A percentile compares a stretch with the other conserved stretches of the same genome.
Evolutionary conservation across 148 eudicot genomes (phyloP).

Genomic region (Vaccinium darrowii): DNA sequence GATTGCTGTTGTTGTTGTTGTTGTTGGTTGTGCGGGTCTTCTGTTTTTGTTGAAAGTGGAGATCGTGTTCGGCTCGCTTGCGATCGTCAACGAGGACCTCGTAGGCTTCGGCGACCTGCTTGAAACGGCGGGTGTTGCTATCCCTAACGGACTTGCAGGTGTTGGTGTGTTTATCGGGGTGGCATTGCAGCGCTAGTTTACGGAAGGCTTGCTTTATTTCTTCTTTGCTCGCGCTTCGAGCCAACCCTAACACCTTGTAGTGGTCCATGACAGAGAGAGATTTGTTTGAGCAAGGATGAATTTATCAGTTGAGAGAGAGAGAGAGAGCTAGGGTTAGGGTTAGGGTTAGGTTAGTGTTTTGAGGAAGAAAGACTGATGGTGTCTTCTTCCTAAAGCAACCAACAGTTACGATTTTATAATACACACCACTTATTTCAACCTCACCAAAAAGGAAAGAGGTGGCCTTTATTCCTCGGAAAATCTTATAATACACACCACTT

Average conservation of each 20-base stretch:
- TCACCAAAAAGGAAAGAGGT: no score
- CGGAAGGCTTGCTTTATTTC: conserved; percentile 81
- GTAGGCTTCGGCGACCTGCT: neutral
- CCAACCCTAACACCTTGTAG: conserved; percentile 64
- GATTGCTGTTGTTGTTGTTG: neutral
- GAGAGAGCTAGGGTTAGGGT: no score
- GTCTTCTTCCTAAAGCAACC: no score
- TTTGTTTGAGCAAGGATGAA: no score
- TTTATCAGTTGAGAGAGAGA: no score
- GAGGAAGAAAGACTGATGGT: no score
- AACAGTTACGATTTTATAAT: no score
- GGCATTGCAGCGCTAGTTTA: conserved; percentile 64
- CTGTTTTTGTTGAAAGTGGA: conserved; percentile 19
- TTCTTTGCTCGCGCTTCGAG: conserved; percentile 45
- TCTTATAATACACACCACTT: no score
- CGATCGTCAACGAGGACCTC: neutral
- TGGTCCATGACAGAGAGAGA: conserved; percentile 48
- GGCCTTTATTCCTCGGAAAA: no score
- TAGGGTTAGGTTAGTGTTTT: no score
- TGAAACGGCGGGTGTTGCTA: neutral
- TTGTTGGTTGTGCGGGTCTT: conserved; percentile 18
- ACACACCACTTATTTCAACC: no score
- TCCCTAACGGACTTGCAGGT: conserved; percentile 52
- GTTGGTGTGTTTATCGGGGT: conserved; percentile 79
- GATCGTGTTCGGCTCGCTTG: no score